Evolutionary conservation across 2,329 filamentous ascomycete genomes (phyloP).

Genomic region (Calycina marina): DNA sequence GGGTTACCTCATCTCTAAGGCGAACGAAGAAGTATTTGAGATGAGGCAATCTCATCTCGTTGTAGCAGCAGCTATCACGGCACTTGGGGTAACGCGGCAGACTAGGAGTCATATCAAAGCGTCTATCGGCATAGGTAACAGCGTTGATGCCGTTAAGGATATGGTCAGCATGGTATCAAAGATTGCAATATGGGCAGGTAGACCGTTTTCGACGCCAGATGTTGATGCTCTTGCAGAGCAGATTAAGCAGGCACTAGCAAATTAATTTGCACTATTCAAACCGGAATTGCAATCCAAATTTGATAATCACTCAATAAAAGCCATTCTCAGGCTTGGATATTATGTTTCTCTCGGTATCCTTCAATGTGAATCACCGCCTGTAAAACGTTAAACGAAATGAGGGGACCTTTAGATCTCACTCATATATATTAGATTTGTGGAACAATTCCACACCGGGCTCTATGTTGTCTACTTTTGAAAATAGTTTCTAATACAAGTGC

Average conservation of each 20-base stretch:
- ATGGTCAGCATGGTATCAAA: constrained; percentile 2
- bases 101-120: constrained; percentile 5
- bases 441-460: too few relatives aligned
- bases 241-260: not conserved
- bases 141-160: constrained; percentile 1
- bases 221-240: not conserved
- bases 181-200: not conserved
- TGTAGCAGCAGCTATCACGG: constrained; percentile 2
- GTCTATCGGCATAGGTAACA: constrained; percentile 3
- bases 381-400: too few relatives aligned
- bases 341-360: too few relatives aligned
- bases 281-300: too few relatives aligned
- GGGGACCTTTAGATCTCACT: too few relatives aligned
- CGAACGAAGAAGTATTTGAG: constrained; percentile 4
- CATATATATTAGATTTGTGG: too few relatives aligned
- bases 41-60: constrained; percentile 2
- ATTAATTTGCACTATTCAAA: too few relatives aligned
- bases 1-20: constrained; percentile 2
- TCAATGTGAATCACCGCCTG: too few relatives aligned
- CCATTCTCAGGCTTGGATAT: too few relatives aligned
- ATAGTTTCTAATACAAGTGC: too few relatives aligned
- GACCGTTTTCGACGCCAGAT: not conserved
- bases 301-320: too few relatives aligned
- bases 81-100: constrained; percentile 2
- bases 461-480: too few relatives aligned